Evolutionary conservation across 257 asterid genomes (phyloP).

Genomic region (Plantago ovata): DNA sequence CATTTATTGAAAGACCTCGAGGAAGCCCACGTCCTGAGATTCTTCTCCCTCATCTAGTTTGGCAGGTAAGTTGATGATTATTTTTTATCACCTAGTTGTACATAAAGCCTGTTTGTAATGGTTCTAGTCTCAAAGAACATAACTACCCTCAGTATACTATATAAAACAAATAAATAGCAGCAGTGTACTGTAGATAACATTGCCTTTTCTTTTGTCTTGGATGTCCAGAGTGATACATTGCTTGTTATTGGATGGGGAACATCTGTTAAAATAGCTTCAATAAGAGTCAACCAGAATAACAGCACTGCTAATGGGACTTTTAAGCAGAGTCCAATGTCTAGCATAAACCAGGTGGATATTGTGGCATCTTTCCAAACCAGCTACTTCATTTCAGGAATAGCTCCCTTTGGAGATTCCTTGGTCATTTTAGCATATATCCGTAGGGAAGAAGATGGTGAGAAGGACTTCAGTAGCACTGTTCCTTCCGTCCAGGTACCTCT

Average conservation of each 20-base stretch:
- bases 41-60: slow-evolving; percentile 91
- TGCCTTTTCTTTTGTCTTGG: slow-evolving; percentile 27
- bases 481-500: slow-evolving; percentile 87
- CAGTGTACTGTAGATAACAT: slow-evolving; percentile 13
- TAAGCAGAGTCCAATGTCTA: slow-evolving; percentile 60
- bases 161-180: slow-evolving; percentile 7
- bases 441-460: slow-evolving; percentile 81
- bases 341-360: slow-evolving; percentile 87
- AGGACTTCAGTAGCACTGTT: slow-evolving; percentile 64
- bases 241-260: slow-evolving; percentile 99
- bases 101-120: slow-evolving; percentile 11
- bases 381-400: slow-evolving; percentile 94
- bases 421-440: slow-evolving; percentile 90
- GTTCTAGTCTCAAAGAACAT: slow-evolving; percentile 15
- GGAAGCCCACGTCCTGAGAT: slow-evolving; percentile 95
- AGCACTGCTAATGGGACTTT: slow-evolving; percentile 57
- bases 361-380: slow-evolving; percentile 95
- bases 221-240: slow-evolving; percentile 71
- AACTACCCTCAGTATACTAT: not conserved
- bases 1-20: slow-evolving; percentile 90
- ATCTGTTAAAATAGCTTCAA: slow-evolving; percentile 78
- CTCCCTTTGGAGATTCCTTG: slow-evolving; percentile 97
- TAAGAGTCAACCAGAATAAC: slow-evolving; percentile 57
- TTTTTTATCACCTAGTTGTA: slow-evolving; percentile 1
- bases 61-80: slow-evolving; percentile 72